phyloP scores from a whole-genome alignment of 805 yeast species.

The Cyberlindnera veronae region DNA sequence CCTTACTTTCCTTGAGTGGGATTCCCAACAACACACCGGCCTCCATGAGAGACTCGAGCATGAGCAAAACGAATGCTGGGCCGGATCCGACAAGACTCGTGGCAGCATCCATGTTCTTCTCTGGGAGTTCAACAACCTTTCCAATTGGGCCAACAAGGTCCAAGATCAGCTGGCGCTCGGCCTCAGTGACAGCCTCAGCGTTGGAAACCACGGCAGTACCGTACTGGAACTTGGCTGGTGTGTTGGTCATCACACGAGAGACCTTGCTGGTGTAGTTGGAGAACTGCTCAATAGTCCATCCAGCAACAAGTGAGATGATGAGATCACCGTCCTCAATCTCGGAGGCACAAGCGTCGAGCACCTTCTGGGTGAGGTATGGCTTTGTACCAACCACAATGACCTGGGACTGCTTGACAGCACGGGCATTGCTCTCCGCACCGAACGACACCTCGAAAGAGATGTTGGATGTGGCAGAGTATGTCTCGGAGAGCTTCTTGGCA shows the following conservation, averaged over 20 bases:
- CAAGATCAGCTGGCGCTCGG: constrained; percentile 41
- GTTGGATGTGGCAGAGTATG: constrained; percentile 39
- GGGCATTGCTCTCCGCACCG: constrained; percentile 44
- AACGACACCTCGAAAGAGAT: constrained; percentile 49
- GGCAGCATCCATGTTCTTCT: constrained; percentile 93
- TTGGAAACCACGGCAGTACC: constrained; percentile 94
- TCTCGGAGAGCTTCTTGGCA: constrained; percentile 43
- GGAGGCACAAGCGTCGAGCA: constrained; percentile 43
- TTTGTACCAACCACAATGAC: constrained; percentile 82
- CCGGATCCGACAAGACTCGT: constrained; percentile 95
- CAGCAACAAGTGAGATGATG: constrained; percentile 84
- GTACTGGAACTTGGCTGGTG: constrained; percentile 89
- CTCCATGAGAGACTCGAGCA: constrained; percentile 89
- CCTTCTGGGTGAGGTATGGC: constrained; percentile 71
- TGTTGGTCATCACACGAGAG: constrained; percentile 96
- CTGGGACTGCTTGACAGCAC: constrained; percentile 61
- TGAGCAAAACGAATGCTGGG: constrained; percentile 86
- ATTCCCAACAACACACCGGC: constrained; percentile 95
- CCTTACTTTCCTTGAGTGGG: constrained; percentile 76
- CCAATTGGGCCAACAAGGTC: constrained; percentile 64
- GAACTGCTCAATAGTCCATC: constrained; percentile 79
- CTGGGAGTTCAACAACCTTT: constrained; percentile 64
- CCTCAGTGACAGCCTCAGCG: constrained; percentile 45
- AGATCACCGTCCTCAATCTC: constrained; percentile 40
- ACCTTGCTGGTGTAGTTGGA: constrained; percentile 48